Conservation (phyloP, 805 yeast genomes). For the Saccharomyces eubayanus region DNA sequence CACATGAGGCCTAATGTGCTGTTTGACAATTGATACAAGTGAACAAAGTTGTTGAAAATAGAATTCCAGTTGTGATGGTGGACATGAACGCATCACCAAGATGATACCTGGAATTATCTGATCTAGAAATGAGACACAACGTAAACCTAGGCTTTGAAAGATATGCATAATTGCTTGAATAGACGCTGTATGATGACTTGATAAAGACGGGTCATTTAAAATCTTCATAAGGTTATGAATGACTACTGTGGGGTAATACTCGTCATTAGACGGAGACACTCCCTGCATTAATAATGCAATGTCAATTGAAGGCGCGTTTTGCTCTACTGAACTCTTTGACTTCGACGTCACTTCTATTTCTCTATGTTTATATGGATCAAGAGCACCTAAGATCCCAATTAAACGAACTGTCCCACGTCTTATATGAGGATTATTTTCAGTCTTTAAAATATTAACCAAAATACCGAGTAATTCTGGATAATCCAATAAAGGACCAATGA, state of each 20-base stretch:
- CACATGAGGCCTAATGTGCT: slow-evolving; percentile 79
- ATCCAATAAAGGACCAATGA: slow-evolving; percentile 83
- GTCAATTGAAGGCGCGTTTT: slow-evolving; percentile 84
- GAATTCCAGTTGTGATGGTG: slow-evolving; percentile 71
- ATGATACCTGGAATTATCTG: slow-evolving; percentile 84
- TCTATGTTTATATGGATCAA: slow-evolving; percentile 92
- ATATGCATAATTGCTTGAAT: slow-evolving; percentile 92
- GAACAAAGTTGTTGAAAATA: slow-evolving; percentile 84
- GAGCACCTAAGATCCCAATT: slow-evolving; percentile 89
- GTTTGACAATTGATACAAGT: slow-evolving; percentile 72
- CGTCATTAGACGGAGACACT: slow-evolving; percentile 85
- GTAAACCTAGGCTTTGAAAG: slow-evolving; percentile 77
- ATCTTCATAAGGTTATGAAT: slow-evolving; percentile 77
- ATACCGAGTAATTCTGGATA: slow-evolving; percentile 84
- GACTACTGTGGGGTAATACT: slow-evolving; percentile 92
- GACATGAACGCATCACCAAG: slow-evolving; percentile 74
- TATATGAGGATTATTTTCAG: slow-evolving; percentile 65
- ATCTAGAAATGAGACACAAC: slow-evolving; percentile 82
- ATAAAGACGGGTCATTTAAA: slow-evolving; percentile 73
- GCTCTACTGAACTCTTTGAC: slow-evolving; percentile 46
- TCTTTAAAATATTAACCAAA: slow-evolving; percentile 69
- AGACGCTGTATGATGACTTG: slow-evolving; percentile 81
- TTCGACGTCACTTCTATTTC: slow-evolving; percentile 73
- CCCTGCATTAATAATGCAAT: slow-evolving; percentile 87
- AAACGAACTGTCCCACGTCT: slow-evolving; percentile 83